These are phyloP conservation scores for Carpinus viminea DNA, from an alignment of 306 rosid species.

Conservation along the genomic window DNA sequence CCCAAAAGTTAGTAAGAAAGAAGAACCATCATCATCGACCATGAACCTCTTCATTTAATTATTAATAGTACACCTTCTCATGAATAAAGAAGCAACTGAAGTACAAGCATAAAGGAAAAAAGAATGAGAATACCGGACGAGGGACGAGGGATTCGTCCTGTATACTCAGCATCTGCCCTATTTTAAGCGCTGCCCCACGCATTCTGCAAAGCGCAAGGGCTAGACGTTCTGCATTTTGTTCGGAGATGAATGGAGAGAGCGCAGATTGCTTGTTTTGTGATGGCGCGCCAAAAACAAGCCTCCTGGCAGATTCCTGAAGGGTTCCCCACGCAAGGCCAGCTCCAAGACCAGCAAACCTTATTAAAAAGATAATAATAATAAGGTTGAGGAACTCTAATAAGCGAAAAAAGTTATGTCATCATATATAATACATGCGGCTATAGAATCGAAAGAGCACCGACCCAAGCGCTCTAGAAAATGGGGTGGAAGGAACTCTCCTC, in stretches of 20 bases:
- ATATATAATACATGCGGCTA: neutral
- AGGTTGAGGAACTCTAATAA: neutral
- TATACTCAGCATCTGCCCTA: slow-evolving; percentile 97
- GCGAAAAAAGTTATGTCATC: neutral
- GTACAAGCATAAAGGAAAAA: neutral
- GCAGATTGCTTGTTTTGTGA: slow-evolving; percentile 46
- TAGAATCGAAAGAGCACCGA: slow-evolving; percentile 13
- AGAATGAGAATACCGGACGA: slow-evolving; percentile 64
- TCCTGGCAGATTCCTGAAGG: slow-evolving; percentile 82
- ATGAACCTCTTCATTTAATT: slow-evolving; percentile 3
- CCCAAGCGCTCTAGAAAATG: slow-evolving; percentile 60
- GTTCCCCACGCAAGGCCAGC: slow-evolving; percentile 98
- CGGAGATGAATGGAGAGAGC: slow-evolving; percentile 73
- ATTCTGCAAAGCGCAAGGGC: slow-evolving; percentile 89
- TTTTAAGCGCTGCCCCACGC: slow-evolving; percentile 96
- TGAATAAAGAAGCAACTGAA: neutral
- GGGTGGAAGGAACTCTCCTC: slow-evolving; percentile 57
- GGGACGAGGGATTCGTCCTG: slow-evolving; percentile 95
- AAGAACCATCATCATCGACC: slow-evolving; percentile 1
- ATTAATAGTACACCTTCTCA: neutral
- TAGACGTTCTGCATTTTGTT: slow-evolving; percentile 78
- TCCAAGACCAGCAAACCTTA: slow-evolving; percentile 88
- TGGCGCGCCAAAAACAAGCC: slow-evolving; percentile 72
- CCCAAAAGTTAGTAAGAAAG: neutral
- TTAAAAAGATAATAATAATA: neutral